These are phyloP conservation scores for Gastrodia elata DNA, from an alignment of 106 monocot species.

Conservation along the genomic window DNA sequence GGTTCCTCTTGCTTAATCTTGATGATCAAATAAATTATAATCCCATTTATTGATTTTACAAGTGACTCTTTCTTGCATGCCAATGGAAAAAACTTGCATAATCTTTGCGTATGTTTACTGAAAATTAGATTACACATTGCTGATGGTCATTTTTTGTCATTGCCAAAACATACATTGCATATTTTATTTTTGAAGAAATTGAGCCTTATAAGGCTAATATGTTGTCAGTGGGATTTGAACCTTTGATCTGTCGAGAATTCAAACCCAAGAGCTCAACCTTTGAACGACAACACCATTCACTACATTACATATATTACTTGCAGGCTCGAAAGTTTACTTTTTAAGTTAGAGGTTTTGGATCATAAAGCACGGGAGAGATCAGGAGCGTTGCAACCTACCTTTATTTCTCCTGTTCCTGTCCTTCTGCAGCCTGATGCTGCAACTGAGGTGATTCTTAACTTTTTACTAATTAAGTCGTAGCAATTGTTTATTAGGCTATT, in stretches of 20 bases:
- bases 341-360: constrained; percentile 91
- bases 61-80: neutral
- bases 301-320: constrained; percentile 9
- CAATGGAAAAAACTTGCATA: neutral
- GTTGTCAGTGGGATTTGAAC: too few species aligned
- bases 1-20: neutral
- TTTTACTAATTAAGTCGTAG: neutral
- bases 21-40: neutral
- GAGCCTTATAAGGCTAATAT: too few species aligned
- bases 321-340: constrained; percentile 77
- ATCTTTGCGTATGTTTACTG: neutral
- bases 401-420: constrained; percentile 61
- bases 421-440: constrained; percentile 79
- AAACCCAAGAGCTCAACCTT: too few species aligned
- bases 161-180: neutral
- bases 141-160: neutral
- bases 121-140: neutral
- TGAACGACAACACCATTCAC: too few species aligned
- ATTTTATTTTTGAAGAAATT: too few species aligned
- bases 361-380: constrained; percentile 86
- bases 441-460: constrained; percentile 49
- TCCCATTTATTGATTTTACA: neutral
- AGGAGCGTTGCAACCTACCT: constrained; percentile 54
- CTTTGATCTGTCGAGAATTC: too few species aligned
- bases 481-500: neutral